These are phyloP conservation scores for Metschnikowia bowlesiae DNA, from an alignment of 805 yeast species.

Conservation along the genomic window DNA sequence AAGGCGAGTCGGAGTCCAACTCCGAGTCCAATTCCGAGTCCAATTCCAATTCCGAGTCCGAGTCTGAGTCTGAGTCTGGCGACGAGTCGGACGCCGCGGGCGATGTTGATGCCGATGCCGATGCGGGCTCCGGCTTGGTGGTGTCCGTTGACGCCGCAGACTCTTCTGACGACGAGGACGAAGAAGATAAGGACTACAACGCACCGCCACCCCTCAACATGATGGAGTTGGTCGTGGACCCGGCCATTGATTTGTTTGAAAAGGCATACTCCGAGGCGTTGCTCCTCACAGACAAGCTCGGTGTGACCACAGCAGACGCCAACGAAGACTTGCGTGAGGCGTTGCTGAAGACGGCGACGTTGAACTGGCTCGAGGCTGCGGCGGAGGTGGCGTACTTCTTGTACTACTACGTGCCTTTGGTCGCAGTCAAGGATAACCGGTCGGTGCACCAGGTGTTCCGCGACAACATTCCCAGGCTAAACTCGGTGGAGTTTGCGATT, in stretches of 20 bases:
- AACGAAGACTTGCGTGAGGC: constrained; percentile 37
- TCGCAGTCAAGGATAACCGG: constrained; percentile 32
- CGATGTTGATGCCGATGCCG: not conserved
- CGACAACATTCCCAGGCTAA: constrained; percentile 26
- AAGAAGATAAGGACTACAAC: constrained; percentile 32
- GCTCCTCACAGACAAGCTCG: constrained; percentile 32
- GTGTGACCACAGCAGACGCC: constrained; percentile 31
- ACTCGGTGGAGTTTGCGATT: constrained; percentile 20
- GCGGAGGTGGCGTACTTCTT: constrained; percentile 30
- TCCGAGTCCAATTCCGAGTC: not conserved
- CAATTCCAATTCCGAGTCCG: not conserved
- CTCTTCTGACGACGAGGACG: constrained; percentile 27
- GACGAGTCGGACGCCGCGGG: not conserved
- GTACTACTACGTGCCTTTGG: constrained; percentile 32
- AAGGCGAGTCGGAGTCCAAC: constrained; percentile 16
- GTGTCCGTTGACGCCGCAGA: constrained; percentile 19
- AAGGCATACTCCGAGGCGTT: constrained; percentile 20
- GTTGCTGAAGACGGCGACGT: constrained; percentile 33
- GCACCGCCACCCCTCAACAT: constrained; percentile 38
- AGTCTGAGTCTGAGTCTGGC: not conserved
- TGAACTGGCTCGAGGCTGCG: constrained; percentile 31
- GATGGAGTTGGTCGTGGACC: constrained; percentile 36
- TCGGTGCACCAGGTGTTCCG: constrained; percentile 34
- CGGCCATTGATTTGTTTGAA: constrained; percentile 31
- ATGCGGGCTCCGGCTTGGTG: not conserved